These are phyloP conservation scores for Lachnellula subtilissima DNA, from an alignment of 2,329 filamentous ascomycete species.

Conservation along the genomic window DNA sequence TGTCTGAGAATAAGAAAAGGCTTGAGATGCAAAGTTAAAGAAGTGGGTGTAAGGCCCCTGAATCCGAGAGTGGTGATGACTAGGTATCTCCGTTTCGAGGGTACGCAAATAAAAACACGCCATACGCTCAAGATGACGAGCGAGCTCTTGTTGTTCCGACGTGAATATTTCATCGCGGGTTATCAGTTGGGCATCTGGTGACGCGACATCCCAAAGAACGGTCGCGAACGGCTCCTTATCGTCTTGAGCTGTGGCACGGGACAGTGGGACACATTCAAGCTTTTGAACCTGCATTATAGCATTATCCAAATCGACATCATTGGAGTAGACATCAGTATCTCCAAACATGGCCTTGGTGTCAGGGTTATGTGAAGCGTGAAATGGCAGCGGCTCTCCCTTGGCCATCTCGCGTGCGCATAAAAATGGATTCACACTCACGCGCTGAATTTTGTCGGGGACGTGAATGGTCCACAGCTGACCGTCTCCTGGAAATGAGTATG, in stretches of 20 bases:
- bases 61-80: no score
- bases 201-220: background rate
- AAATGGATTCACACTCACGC: no score
- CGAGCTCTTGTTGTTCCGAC: background rate
- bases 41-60: no score
- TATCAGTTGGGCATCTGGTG: background rate
- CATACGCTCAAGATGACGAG: no score
- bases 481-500: conserved; percentile 18
- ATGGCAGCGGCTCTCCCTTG: background rate
- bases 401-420: background rate
- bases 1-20: no score
- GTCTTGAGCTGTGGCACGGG: background rate
- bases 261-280: background rate
- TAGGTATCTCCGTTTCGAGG: no score
- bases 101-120: no score
- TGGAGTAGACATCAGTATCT: background rate
- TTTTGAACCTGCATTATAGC: background rate
- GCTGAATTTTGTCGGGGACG: no score
- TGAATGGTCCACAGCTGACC: conserved; percentile 15
- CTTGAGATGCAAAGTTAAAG: no score
- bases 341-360: background rate
- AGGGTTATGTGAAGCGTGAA: background rate
- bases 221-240: background rate
- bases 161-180: background rate
- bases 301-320: background rate